phyloP scores from a whole-genome alignment of 345 rosid species.

The Arabis alpina region DNA sequence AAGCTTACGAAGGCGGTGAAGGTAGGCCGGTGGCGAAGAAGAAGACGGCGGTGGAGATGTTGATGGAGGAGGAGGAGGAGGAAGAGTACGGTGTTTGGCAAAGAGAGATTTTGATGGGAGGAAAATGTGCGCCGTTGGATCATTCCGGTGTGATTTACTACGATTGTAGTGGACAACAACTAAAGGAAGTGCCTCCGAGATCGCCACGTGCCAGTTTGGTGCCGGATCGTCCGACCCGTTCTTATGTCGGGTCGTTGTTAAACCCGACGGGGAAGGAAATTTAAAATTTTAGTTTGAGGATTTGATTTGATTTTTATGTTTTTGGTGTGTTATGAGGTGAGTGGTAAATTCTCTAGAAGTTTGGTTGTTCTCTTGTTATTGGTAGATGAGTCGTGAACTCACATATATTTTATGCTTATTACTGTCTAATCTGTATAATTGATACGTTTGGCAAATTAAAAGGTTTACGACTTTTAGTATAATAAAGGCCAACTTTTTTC shows the following conservation, averaged over 20 bases:
- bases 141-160: constrained; percentile 90
- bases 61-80: constrained; percentile 42
- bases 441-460: constrained; percentile 8
- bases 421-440: constrained; percentile 16
- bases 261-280: constrained; percentile 36
- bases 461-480: not conserved
- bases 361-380: constrained; percentile 4
- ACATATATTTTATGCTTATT: constrained; percentile 11
- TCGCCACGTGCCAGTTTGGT: constrained; percentile 89
- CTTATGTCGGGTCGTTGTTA: constrained; percentile 38
- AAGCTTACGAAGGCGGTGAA: constrained; percentile 22
- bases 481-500: constrained; percentile 9
- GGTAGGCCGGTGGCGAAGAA: constrained; percentile 24
- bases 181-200: constrained; percentile 62
- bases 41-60: constrained; percentile 20
- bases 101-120: constrained; percentile 88
- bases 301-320: constrained; percentile 15
- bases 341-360: constrained; percentile 24
- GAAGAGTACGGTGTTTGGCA: constrained; percentile 95
- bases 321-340: constrained; percentile 18
- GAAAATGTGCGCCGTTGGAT: constrained; percentile 88
- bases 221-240: constrained; percentile 43
- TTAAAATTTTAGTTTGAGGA: constrained; percentile 20
- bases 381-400: constrained; percentile 11
- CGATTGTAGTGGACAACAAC: constrained; percentile 65